These are phyloP conservation scores for Didymella arachidicola DNA, from an alignment of 2,329 filamentous ascomycete genomes.

Conservation along the genomic window DNA sequence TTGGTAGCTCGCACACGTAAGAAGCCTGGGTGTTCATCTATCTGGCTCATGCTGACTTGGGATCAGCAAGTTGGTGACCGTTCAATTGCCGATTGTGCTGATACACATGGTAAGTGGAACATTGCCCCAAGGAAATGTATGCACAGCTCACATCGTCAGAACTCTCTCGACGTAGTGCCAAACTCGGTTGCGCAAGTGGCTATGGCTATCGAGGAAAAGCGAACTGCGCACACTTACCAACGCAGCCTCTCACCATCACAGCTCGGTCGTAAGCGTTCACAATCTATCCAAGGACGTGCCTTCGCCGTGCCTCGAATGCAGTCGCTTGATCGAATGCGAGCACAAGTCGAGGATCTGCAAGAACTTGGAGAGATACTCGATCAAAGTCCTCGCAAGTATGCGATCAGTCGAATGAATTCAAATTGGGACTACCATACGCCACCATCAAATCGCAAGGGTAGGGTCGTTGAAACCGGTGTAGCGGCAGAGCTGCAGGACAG, in stretches of 20 bases:
- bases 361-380: constrained; percentile 54
- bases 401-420: constrained; percentile 34
- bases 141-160: constrained; percentile 43
- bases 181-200: constrained; percentile 64
- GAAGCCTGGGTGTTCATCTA: constrained; percentile 14
- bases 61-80: constrained; percentile 57
- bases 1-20: constrained; percentile 55
- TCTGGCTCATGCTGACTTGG: constrained; percentile 25
- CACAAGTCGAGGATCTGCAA: constrained; percentile 53
- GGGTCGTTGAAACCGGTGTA: constrained; percentile 42
- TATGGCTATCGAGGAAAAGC: constrained; percentile 62
- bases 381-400: constrained; percentile 55
- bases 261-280: constrained; percentile 48
- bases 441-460: constrained; percentile 46
- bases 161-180: constrained; percentile 64
- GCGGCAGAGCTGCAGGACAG: constrained; percentile 40
- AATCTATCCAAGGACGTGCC: constrained; percentile 58
- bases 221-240: constrained; percentile 36
- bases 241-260: constrained; percentile 36
- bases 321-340: constrained; percentile 57
- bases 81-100: constrained; percentile 64
- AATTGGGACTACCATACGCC: constrained; percentile 46
- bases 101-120: constrained; percentile 59
- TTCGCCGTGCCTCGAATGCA: constrained; percentile 62
- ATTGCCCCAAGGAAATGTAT: neutral